Evolutionary conservation across 345 rosid genomes (phyloP), one percentile per base, ranked within the genome.

Genomic region (Angophora floribunda): DNA sequence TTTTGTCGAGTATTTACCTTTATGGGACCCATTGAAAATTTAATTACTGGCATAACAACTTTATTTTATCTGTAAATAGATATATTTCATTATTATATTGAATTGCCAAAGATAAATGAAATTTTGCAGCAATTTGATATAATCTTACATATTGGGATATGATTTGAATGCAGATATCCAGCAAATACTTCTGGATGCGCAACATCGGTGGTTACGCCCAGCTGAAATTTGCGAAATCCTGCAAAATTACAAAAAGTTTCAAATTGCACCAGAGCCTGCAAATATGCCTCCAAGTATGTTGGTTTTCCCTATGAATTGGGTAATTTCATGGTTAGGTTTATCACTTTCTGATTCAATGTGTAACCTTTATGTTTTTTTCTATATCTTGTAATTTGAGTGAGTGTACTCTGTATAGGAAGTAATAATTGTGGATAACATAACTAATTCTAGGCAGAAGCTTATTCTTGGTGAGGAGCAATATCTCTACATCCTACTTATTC

Each of bases 211-310:
- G 99, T 93, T 98, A 61, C 95, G 99, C 16, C 98, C 99, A 26
- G 95, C 97, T 87, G 99, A 98, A 92, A 97, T 98, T 75, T 95
- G 98, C 91, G 97, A 98, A 93, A 96, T 98, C 89, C 95, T 98
- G 88, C 92, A 90, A 88, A 96, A 95, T 87, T 91, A 94, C 90
- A 89, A 92, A 88, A 89, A 88, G 2, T 97, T 96, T 86, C 91
- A 86, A 52, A 96, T 96, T 92, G 94, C 98, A 14, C 91, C 98
- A 2, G 99, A 98, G 90, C 95, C 99, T 85, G 93, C 95, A 85
- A 91, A 93, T 84, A 88, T 51, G 92, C 99, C 99, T 6, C 86
- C 94, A 51, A 98, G 99, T 98, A 95, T 41, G 87, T 93, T 49
- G 36, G 84, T 75, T 75, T 75, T 41, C 84, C 84, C 47, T 41